Base-by-base conservation (phyloP, 495 filamentous ascomycete species). In the Sordaria brevicollis region DNA sequence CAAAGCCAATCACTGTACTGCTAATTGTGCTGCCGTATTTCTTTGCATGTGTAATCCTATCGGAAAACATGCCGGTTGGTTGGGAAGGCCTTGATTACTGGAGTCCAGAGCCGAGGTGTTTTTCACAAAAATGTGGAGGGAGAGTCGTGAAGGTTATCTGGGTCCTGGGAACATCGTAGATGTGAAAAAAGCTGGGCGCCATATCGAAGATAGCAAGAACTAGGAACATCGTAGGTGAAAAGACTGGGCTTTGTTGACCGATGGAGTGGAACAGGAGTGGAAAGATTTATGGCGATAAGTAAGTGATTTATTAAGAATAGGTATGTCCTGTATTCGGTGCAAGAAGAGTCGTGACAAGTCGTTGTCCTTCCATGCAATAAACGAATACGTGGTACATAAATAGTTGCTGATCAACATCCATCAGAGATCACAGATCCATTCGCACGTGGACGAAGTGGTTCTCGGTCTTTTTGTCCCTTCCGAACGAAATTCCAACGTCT, bases 1-100 rank as follows among this genome's bases (percentile, higher is more conserved):
- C 62, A 25, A 71, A 31, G 17, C 73, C 71, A 72, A 72, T 74
- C 68, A 71, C 15, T 8, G 38, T 15, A 65, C 17, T 72, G 39
- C 21, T 67, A 62, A 72, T 72, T 70, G 70, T 57, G 49, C 49
- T n/a, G 10, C 49, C 49, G 49, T 15, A 31, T 29, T 57, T 13
- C 49, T 57, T n/a, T n/a, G n/a, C n/a, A n/a, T n/a, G n/a, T n/a
- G n/a, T n/a, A 31, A 31, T 54, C 29, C 33, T 2, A 36, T 34
- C 71, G 66, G 37, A 17, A 66, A 49, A 11, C 31, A 25, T 57
- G 65, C n/a, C 67, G 35, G 39, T 43, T 35, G 66, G 29, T 36
- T n/a, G 43, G 43, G 31, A 69, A 54, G 65, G 43, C 2, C 7
- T 54, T 43, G 65, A 39, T 13, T 10, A 68, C 15, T 6, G n/a